A percentile compares a stretch with the other conserved stretches of the same genome.
These are phyloP conservation scores for Coniochaeta sp. DNA, from an alignment of 2,329 filamentous ascomycete genomes.

Conservation along the genomic window DNA sequence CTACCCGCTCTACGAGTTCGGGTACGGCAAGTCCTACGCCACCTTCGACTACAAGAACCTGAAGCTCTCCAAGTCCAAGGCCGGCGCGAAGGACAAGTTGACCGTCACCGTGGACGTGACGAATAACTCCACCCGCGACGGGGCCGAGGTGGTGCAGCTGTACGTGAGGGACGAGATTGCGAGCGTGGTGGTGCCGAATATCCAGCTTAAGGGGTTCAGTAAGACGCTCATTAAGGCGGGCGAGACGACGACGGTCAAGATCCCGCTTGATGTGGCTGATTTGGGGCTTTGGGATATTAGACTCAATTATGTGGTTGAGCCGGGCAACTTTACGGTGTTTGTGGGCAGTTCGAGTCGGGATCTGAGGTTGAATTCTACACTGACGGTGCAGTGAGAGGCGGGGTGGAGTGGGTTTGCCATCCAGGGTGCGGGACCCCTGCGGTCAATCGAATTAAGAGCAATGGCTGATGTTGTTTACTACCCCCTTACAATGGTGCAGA, in stretches of 20 bases:
- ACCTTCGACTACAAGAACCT: constrained; percentile 56
- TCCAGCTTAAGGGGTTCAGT: constrained; percentile 62
- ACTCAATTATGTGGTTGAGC: neutral
- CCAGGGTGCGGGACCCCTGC: no score
- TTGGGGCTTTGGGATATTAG: neutral
- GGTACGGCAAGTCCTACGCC: constrained; percentile 78
- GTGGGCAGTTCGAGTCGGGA: neutral
- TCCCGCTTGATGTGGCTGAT: neutral
- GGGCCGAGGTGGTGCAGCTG: constrained; percentile 39
- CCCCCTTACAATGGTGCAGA: no score
- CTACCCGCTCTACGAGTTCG: constrained; percentile 76
- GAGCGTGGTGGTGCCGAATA: constrained; percentile 40
- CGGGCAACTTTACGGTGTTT: neutral
- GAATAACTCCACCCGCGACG: constrained; percentile 41
- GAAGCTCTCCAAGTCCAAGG: constrained; percentile 46
- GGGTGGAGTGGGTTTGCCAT: no score
- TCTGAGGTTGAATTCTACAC: neutral
- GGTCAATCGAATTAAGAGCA: no score
- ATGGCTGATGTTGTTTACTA: no score
- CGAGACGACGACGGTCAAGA: constrained; percentile 41
- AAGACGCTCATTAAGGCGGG: constrained; percentile 55
- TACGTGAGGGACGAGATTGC: constrained; percentile 31
- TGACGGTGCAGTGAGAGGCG: neutral
- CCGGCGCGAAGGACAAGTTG: constrained; percentile 54
- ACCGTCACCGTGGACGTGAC: constrained; percentile 41